A percentile compares a stretch with the other conserved stretches of the same genome.
Evolutionary conservation across 495 filamentous ascomycete genomes (phyloP).

Genomic region (Xylaria cubensis): DNA sequence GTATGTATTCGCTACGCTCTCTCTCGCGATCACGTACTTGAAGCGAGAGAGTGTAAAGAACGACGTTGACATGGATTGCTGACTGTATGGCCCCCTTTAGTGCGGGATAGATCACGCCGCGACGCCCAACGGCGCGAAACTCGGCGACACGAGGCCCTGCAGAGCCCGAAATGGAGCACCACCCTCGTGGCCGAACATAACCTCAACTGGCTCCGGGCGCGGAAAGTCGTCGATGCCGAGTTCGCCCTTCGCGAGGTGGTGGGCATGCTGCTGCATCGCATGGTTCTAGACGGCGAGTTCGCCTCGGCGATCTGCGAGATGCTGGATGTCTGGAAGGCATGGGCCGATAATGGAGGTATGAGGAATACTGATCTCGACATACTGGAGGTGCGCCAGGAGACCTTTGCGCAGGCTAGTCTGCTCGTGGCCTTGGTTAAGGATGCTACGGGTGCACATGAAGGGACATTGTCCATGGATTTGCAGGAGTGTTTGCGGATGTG

Average conservation of each 20-base stretch:
- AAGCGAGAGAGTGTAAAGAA: not conserved
- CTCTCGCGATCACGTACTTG: not conserved
- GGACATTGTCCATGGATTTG: slow-evolving; percentile 63
- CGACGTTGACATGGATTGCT: not conserved
- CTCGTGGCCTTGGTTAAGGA: slow-evolving; percentile 59
- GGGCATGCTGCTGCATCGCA: slow-evolving; percentile 58
- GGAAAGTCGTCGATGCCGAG: slow-evolving; percentile 37
- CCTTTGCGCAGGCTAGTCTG: slow-evolving; percentile 61
- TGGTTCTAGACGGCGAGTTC: slow-evolving; percentile 59
- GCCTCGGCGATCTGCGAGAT: slow-evolving; percentile 52
- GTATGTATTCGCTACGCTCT: slow-evolving; percentile 36
- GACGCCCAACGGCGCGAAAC: slow-evolving; percentile 51
- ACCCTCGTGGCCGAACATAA: slow-evolving; percentile 57
- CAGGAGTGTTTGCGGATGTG: slow-evolving; percentile 67
- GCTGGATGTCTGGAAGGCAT: slow-evolving; percentile 64
- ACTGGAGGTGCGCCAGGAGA: slow-evolving; percentile 49
- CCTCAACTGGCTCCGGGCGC: slow-evolving; percentile 50
- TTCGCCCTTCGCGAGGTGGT: slow-evolving; percentile 49
- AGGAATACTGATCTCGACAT: slow-evolving; percentile 55
- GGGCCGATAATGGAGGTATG: slow-evolving; percentile 66
- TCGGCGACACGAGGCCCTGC: slow-evolving; percentile 60
- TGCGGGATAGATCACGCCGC: slow-evolving; percentile 44
- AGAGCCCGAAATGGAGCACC: slow-evolving; percentile 62
- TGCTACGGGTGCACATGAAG: slow-evolving; percentile 53
- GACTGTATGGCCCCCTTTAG: slow-evolving; percentile 26